Evolutionary conservation across 208 protist genomes (phyloP), one percentile per base, ranked within the genome.

Genomic region (Trypanosomatidae sp.): DNA sequence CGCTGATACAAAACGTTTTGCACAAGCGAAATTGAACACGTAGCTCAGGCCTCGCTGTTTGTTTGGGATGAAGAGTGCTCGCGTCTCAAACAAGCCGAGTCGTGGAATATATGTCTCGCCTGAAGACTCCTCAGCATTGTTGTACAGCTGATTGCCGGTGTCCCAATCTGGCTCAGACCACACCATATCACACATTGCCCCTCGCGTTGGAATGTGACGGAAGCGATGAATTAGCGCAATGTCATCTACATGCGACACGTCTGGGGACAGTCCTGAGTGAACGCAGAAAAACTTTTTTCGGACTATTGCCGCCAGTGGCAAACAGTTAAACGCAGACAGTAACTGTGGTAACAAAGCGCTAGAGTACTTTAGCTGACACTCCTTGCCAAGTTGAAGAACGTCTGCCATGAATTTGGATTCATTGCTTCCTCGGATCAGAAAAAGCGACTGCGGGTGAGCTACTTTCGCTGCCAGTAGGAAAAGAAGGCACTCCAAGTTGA

Each of bases 201-300:
- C 97, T 44, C 83, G 91, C 69, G 99, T 95, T n/a, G 99, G 99
- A 10, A 99, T 93, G 73, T 99, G 97, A 25, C 97, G 99, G 60
- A 99, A 99, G 8, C 99, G 90, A 46, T 95, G 65, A 74, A 99
- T 95, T 41, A 87, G 81, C 25, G 85, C 67, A 66, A 99, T 96
- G 74, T 99, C 94, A 15, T 97, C 87, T 70, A 99, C 77, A 33
- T 85, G 83, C 2, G 94, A 88, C 10, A 99, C 85, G 75, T 99
- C 93, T 19, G 98, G 99, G 33, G 96, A 99, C 13, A 99, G 91
- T 28, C 99, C 99, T 17, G 97, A 98, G 80, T 99, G 99, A 47
- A 99, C 98, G 77, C 99, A 99, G 73, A 99, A 99, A 80, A 99
- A 99, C 73, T 98, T 99, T 44, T 99, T 96, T 66, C 98, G 95